Evolutionary conservation across 1,284 basidiomycete genomes (phyloP).

Genomic region (Phenoliferia sp.): DNA sequence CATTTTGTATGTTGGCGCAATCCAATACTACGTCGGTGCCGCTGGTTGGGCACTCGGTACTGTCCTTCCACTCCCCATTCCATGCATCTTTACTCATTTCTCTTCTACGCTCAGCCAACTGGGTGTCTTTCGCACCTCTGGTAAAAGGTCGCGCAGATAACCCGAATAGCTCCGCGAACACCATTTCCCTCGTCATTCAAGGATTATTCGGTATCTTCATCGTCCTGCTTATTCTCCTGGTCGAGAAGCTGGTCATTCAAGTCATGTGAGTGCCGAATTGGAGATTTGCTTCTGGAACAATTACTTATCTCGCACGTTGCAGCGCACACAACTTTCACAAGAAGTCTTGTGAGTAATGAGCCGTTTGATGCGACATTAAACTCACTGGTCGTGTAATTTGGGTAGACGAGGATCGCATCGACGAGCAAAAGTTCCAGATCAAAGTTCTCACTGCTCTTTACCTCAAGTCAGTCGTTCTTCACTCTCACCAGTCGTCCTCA

Average conservation of each 20-base stretch:
- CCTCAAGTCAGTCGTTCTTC: conserved; percentile 47
- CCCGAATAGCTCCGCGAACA: conserved; percentile 23
- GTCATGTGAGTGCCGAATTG: conserved; percentile 51
- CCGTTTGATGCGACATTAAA: background rate
- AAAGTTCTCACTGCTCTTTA: conserved; percentile 70
- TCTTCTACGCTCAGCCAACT: background rate
- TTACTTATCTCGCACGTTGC: background rate
- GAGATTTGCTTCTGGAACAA: background rate
- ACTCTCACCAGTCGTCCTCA: background rate
- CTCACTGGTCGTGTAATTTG: background rate
- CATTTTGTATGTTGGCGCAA: conserved; percentile 61
- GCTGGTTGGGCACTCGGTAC: conserved; percentile 29
- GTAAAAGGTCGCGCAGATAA: background rate
- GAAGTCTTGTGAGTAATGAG: conserved; percentile 56
- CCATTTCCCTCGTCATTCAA: conserved; percentile 55
- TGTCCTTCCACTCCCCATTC: background rate
- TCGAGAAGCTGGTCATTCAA: conserved; percentile 83
- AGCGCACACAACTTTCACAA: conserved; percentile 70
- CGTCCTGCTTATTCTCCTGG: conserved; percentile 65
- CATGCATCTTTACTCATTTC: background rate
- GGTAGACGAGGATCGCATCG: conserved; percentile 61
- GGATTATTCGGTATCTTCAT: conserved; percentile 71
- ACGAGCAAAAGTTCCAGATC: conserved; percentile 76
- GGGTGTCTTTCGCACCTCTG: conserved; percentile 12
- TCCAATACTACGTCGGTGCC: conserved; percentile 45